These are phyloP conservation scores for Cinchona pubescens DNA, from an alignment of 257 asterid genomes.

Conservation along the genomic window DNA sequence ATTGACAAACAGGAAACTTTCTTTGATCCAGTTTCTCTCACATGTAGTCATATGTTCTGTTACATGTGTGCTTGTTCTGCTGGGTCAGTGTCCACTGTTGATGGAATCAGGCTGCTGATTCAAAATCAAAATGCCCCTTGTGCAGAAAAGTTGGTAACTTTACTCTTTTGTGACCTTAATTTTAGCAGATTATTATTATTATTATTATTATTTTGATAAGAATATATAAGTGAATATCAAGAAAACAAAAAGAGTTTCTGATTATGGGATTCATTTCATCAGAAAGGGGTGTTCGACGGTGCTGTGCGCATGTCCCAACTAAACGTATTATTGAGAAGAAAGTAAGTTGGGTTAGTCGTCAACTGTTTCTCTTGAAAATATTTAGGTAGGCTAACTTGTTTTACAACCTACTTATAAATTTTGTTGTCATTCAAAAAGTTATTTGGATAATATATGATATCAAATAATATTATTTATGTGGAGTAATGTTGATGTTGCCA, in stretches of 20 bases:
- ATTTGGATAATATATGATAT: too few species aligned
- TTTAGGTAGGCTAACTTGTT: too few species aligned
- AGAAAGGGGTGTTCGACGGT: conserved; percentile 21
- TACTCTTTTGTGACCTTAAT: too few species aligned
- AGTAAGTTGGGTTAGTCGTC: conserved; percentile 4
- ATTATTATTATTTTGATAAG: too few species aligned
- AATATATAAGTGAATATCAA: not conserved
- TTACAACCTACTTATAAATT: too few species aligned
- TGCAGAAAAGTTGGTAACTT: conserved; percentile 20
- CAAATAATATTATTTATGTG: too few species aligned
- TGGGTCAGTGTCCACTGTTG: conserved; percentile 18
- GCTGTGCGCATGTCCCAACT: conserved; percentile 23
- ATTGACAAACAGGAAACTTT: conserved; percentile 23
- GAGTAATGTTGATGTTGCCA: too few species aligned
- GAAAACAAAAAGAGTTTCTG: not conserved
- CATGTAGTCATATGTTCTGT: conserved; percentile 27
- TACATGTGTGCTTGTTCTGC: conserved; percentile 29
- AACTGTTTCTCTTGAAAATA: not conserved
- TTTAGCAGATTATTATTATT: not conserved
- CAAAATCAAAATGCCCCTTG: conserved; percentile 23
- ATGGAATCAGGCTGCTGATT: conserved; percentile 18
- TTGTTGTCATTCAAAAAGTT: too few species aligned
- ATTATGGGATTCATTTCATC: not conserved
- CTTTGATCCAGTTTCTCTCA: conserved; percentile 28
- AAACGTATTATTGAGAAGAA: conserved; percentile 15